These are phyloP conservation scores for Diaporthe batatas DNA, from an alignment of 2,329 filamentous ascomycete species.

Conservation along the genomic window DNA sequence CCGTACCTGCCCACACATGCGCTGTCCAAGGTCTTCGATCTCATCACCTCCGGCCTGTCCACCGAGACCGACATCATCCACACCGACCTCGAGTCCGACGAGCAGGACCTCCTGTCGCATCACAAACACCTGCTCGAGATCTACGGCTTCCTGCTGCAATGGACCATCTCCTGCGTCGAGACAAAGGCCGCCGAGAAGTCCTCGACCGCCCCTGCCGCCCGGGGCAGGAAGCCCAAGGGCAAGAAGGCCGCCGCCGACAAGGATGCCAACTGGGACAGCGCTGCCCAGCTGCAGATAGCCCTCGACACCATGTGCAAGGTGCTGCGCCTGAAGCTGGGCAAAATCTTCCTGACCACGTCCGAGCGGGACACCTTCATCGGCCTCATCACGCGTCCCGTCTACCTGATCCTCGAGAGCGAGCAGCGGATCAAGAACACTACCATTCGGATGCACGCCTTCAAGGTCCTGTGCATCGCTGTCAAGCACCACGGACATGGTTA, in stretches of 20 bases:
- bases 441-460: constrained; percentile 97
- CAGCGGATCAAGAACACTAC: constrained; percentile 88
- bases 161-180: constrained; percentile 95
- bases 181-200: constrained; percentile 93
- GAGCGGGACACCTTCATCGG: constrained; percentile 96
- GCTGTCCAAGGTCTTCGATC: constrained; percentile 92
- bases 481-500: constrained; percentile 99
- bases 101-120: constrained; percentile 86
- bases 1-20: constrained; percentile 83
- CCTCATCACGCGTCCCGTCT: constrained; percentile 91
- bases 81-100: constrained; percentile 89
- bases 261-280: constrained; percentile 89
- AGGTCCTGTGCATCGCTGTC: constrained; percentile 94
- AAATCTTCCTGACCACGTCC: constrained; percentile 95
- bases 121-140: constrained; percentile 95
- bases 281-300: constrained; percentile 86
- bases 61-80: constrained; percentile 88
- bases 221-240: constrained; percentile 80
- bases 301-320: constrained; percentile 97
- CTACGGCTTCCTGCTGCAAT: constrained; percentile 93
- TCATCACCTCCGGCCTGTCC: constrained; percentile 87
- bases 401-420: constrained; percentile 94
- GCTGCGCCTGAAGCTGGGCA: constrained; percentile 89
- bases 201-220: constrained; percentile 75
- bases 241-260: constrained; percentile 77